phyloP scores from a whole-genome alignment of 169 alveolate species.

The Babesia caballi region DNA sequence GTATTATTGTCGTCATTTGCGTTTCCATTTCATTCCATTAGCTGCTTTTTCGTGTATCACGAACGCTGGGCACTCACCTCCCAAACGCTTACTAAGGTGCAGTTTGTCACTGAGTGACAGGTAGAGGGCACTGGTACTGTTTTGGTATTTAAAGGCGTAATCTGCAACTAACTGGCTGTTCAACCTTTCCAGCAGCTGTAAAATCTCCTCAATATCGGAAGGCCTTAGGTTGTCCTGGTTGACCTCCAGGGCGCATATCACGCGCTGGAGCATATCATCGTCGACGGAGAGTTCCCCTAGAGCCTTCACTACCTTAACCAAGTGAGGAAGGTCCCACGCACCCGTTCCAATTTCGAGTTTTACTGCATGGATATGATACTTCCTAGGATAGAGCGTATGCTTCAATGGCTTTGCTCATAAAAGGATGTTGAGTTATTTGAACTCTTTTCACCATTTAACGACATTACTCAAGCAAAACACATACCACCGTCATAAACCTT shows the following conservation, averaged over 20 bases:
- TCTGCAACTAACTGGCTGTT: background rate
- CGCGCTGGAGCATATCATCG: background rate
- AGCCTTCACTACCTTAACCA: background rate
- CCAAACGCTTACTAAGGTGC: background rate
- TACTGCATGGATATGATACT: background rate
- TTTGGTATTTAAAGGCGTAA: background rate
- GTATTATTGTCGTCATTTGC: constrained; percentile 32
- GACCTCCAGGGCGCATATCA: constrained; percentile 20
- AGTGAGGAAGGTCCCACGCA: background rate
- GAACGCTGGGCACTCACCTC: background rate
- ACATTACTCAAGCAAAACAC: no score
- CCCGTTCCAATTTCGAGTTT: background rate
- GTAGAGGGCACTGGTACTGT: constrained; percentile 1
- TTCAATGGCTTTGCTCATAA: no score
- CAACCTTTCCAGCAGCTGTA: background rate
- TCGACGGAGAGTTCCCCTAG: background rate
- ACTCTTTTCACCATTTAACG: no score
- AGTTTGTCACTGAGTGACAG: constrained; percentile 16
- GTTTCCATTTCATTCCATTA: constrained; percentile 20
- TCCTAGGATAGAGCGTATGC: no score
- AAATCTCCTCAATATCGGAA: background rate
- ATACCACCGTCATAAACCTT: no score
- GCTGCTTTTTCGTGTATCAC: background rate
- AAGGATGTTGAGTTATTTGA: no score
- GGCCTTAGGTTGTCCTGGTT: background rate